Evolutionary conservation across 108 stramenopile species (phyloP).

Genomic region (Skeletonema costatum): DNA sequence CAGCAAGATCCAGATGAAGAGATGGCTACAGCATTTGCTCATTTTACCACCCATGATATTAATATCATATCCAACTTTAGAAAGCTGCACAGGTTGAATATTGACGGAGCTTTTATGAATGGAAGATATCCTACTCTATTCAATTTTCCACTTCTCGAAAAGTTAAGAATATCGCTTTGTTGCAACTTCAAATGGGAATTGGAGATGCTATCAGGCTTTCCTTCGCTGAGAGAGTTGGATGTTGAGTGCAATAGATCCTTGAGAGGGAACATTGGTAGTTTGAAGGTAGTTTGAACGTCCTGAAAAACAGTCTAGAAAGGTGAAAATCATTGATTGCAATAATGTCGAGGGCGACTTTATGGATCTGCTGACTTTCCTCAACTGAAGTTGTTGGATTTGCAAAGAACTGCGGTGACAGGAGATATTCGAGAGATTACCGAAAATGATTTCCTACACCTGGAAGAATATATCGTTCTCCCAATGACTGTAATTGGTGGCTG

Average conservation of each 20-base stretch:
- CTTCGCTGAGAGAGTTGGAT: not conserved
- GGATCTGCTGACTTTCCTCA: conserved; percentile 18
- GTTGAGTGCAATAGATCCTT: not conserved
- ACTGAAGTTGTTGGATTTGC: not conserved
- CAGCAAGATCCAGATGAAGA: too few relatives aligned
- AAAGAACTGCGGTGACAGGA: not conserved
- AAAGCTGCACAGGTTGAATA: not conserved
- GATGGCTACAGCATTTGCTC: too few relatives aligned
- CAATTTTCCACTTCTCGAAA: not conserved
- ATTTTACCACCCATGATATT: too few relatives aligned
- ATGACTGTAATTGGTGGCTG: too few relatives aligned
- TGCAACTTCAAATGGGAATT: not conserved
- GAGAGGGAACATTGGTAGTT: not conserved
- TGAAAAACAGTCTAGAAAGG: not conserved
- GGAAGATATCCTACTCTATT: conserved; percentile 3
- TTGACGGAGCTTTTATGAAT: not conserved
- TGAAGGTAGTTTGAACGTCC: not conserved
- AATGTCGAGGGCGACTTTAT: not conserved
- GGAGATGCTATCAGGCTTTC: not conserved
- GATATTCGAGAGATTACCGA: not conserved
- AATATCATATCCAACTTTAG: not conserved
- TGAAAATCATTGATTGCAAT: not conserved
- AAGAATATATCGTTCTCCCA: not conserved
- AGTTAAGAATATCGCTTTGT: not conserved
- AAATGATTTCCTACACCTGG: not conserved